Evolutionary conservation across 257 asterid genomes (phyloP).

Genomic region (Nicotiana knightiana): DNA sequence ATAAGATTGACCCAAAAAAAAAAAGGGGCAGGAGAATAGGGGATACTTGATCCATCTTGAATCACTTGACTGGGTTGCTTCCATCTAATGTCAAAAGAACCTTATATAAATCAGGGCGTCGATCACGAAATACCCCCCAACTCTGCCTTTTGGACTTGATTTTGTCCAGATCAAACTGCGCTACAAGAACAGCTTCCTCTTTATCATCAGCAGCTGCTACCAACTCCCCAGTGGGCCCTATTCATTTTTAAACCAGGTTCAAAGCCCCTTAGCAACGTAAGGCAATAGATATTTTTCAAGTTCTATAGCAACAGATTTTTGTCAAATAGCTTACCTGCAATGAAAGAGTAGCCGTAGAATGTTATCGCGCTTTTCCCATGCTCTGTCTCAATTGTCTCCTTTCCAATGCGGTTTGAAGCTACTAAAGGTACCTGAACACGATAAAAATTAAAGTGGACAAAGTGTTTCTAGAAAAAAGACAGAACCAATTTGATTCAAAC

Average conservation of each 20-base stretch:
- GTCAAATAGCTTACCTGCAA: slow-evolving; percentile 58
- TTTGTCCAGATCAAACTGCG: slow-evolving; percentile 69
- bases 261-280: background rate
- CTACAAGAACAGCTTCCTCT: slow-evolving; percentile 74
- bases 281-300: background rate
- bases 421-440: slow-evolving; percentile 75
- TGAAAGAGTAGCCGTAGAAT: slow-evolving; percentile 87
- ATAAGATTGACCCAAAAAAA: background rate
- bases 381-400: slow-evolving; percentile 75
- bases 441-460: background rate
- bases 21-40: background rate
- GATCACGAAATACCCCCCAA: slow-evolving; percentile 94
- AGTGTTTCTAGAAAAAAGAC: background rate
- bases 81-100: slow-evolving; percentile 89
- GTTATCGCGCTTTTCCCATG: slow-evolving; percentile 85
- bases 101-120: slow-evolving; percentile 94
- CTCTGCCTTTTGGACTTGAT: slow-evolving; percentile 71
- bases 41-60: background rate
- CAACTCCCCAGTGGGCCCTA: slow-evolving; percentile 92
- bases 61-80: slow-evolving; percentile 23
- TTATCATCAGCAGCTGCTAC: slow-evolving; percentile 65
- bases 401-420: slow-evolving; percentile 90
- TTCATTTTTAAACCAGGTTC: slow-evolving; percentile 12
- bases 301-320: background rate
- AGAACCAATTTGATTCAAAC: background rate